phyloP scores from a whole-genome alignment of 2,329 filamentous ascomycete species.

The Alternaria conjuncta region DNA sequence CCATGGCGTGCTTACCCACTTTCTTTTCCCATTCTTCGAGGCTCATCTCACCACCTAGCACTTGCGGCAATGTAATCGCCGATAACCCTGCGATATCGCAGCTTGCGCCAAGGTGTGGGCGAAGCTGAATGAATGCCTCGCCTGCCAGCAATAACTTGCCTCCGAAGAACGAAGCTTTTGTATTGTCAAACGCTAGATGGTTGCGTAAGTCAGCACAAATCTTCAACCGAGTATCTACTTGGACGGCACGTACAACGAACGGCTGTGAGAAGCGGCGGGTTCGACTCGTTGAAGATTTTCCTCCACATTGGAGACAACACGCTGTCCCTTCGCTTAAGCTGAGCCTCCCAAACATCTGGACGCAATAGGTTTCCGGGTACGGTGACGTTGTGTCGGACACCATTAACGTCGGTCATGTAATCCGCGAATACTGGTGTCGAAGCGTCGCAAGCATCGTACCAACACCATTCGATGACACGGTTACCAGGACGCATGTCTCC shows the following conservation, averaged over 20 bases:
- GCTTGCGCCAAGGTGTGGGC: conserved; percentile 53
- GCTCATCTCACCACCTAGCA: conserved; percentile 43
- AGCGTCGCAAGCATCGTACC: conserved; percentile 51
- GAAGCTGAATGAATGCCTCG: conserved; percentile 52
- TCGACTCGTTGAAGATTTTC: conserved; percentile 45
- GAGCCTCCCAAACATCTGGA: conserved; percentile 43
- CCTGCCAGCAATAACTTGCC: conserved; percentile 54
- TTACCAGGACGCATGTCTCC: conserved; percentile 43
- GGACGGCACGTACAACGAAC: conserved; percentile 38
- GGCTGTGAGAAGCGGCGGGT: conserved; percentile 51
- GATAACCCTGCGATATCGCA: conserved; percentile 54
- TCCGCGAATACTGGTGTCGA: conserved; percentile 41
- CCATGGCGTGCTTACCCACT: conserved; percentile 33
- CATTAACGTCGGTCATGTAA: conserved; percentile 51
- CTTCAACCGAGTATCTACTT: not conserved
- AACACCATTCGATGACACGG: conserved; percentile 54
- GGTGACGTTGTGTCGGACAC: conserved; percentile 47
- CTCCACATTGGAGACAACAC: conserved; percentile 47
- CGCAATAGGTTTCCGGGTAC: conserved; percentile 48
- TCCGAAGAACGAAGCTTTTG: conserved; percentile 42
- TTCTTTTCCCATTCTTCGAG: conserved; percentile 39
- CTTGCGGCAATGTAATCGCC: conserved; percentile 42
- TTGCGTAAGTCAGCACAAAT: not conserved
- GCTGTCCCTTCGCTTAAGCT: conserved; percentile 22
- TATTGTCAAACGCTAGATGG: conserved; percentile 38